phyloP scores from a whole-genome alignment of 148 eudicot species.

The Mesembryanthemum crystallinum region DNA sequence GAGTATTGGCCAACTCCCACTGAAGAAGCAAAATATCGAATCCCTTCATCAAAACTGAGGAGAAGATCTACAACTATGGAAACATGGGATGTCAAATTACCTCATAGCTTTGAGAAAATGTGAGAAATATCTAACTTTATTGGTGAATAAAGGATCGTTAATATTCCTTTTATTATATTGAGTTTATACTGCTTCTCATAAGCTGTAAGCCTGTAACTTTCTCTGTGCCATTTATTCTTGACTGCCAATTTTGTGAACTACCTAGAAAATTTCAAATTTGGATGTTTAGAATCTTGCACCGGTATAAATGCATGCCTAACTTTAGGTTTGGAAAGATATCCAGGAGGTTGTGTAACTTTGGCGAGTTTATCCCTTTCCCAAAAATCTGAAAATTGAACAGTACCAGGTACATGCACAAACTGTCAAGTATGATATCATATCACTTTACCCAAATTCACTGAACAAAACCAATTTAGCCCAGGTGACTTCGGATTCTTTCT shows the following conservation, averaged over 20 bases:
- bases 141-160: neutral
- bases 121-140: constrained; percentile 33
- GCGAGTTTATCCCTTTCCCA: neutral
- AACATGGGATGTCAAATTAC: constrained; percentile 49
- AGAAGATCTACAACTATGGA: constrained; percentile 33
- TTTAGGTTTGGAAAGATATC: no score
- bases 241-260: neutral
- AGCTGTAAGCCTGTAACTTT: neutral
- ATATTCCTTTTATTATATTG: neutral
- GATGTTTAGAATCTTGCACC: neutral
- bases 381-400: neutral
- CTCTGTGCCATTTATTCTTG: neutral
- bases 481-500: neutral
- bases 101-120: constrained; percentile 86
- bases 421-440: neutral
- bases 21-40: constrained; percentile 81
- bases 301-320: neutral
- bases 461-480: no score
- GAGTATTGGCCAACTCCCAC: constrained; percentile 94
- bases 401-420: neutral
- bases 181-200: neutral
- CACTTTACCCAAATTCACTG: no score
- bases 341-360: neutral
- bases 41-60: constrained; percentile 42
- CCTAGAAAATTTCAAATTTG: neutral